Base-by-base conservation (phyloP, 2,329 filamentous ascomycete species). In the Colletotrichum costaricense region DNA sequence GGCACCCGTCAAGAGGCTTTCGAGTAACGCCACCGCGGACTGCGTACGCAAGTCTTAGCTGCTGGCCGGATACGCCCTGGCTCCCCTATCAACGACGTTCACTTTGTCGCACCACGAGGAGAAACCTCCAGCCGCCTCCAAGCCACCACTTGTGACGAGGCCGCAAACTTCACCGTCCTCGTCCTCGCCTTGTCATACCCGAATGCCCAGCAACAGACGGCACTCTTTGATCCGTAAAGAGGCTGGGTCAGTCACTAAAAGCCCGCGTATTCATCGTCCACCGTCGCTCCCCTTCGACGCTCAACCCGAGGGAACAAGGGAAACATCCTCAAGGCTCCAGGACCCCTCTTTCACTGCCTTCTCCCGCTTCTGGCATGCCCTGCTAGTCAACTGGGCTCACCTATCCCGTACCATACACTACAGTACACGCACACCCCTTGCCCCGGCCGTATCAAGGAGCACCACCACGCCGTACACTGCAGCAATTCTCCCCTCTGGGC, bases 141-240 rank as follows among this genome's bases (percentile, higher is more conserved):
- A 70, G 70, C 70, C 70, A 73, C 69, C 30, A 4, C 9, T n/a
- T 19, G 60, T 71, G 56, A 73, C 67, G 60, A 65, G 22, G 26
- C 42, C 52, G 62, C 26, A 56, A 57, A 56, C n/a, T 33, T 42
- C 22, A 35, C 33, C 67, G 22, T 60, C 54, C 56, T 62, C 67
- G 60, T 70, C 60, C 30, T 68, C 64, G 69, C 24, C 58, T 49
- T 33, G 49, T 52, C n/a, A 11, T 12, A 38, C 54, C 66, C 38
- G 38, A 42, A 16, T 42, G 38, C 38, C 38, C 28, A 46, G 19
- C 33, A 19, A 59, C 63, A 54, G 33, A 24, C 28, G 30, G 22
- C 63, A 38, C 7, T 33, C 14, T 28, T 49, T 19, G 38, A 65
- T 66, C 46, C 59, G 60, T 60, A 70, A 55, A 35, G 58, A 46